phyloP scores from a whole-genome alignment of 1,284 basidiomycete species.

The Coniferiporia sulphurascens region DNA sequence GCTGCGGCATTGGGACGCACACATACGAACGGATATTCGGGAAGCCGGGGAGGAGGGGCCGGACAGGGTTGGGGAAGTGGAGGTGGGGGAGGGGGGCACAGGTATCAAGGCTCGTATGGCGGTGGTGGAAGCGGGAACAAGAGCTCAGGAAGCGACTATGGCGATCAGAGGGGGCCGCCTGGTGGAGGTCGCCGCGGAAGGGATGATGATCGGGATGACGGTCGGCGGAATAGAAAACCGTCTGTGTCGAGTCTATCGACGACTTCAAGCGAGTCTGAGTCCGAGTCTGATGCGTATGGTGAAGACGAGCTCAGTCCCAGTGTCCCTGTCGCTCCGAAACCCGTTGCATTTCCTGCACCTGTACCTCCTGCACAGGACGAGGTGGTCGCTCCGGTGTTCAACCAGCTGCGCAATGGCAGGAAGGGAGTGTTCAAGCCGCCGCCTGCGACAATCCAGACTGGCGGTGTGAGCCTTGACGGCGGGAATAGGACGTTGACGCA shows the following conservation, averaged over 20 bases:
- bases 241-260: slow-evolving; percentile 13
- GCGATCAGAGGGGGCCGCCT: not conserved
- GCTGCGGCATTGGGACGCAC: not conserved
- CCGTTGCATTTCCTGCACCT: too few species aligned
- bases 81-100: not conserved
- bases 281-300: slow-evolving; percentile 16
- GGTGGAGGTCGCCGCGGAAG: slow-evolving; percentile 3
- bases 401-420: slow-evolving; percentile 15
- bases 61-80: slow-evolving; percentile 3
- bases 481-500: not conserved
- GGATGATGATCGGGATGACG: slow-evolving; percentile 1
- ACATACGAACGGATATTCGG: slow-evolving; percentile 10
- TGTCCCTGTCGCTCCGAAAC: slow-evolving; percentile 16
- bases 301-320: not conserved
- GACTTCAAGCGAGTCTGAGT: slow-evolving; percentile 11
- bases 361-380: slow-evolving; percentile 27
- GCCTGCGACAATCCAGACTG: not conserved
- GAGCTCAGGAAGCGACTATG: slow-evolving; percentile 14
- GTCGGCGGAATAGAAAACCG: not conserved
- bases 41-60: slow-evolving; percentile 2
- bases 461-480: not conserved
- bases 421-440: slow-evolving; percentile 16
- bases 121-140: not conserved
- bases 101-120: not conserved
- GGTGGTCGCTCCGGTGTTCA: slow-evolving; percentile 21